Conservation (phyloP, 2,329 filamentous ascomycete species). For the Fusarium sp. region DNA sequence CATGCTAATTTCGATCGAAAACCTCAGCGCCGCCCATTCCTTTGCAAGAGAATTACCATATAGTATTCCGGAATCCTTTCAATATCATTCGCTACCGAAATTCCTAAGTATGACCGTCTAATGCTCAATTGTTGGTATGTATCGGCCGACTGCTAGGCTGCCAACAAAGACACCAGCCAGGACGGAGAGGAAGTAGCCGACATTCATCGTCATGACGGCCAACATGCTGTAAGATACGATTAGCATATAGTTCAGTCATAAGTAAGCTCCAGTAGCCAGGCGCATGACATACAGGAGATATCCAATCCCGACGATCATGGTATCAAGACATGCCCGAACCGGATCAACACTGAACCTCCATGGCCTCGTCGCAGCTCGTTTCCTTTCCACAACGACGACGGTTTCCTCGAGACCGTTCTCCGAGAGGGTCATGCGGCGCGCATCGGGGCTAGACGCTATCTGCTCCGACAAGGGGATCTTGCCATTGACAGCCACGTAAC, state of each 20-base stretch:
- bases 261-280: background rate
- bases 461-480: conserved; percentile 69
- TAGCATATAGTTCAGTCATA: background rate
- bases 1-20: background rate
- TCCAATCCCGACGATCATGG: conserved; percentile 78
- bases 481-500: conserved; percentile 80
- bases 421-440: conserved; percentile 72
- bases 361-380: conserved; percentile 66
- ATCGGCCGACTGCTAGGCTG: conserved; percentile 83
- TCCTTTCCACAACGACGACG: conserved; percentile 77
- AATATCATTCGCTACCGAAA: background rate
- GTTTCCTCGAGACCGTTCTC: conserved; percentile 85
- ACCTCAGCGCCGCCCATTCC: background rate
- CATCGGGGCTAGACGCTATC: conserved; percentile 68
- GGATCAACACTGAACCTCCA: conserved; percentile 87
- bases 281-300: conserved; percentile 81
- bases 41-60: background rate
- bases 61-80: background rate
- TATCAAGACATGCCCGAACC: conserved; percentile 76
- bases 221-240: conserved; percentile 76
- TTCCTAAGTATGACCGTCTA: conserved; percentile 10
- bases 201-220: conserved; percentile 89
- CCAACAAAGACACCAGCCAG: conserved; percentile 86
- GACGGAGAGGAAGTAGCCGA: conserved; percentile 87
- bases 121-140: conserved; percentile 64